These are phyloP conservation scores for Talaromyces sp. DNA, from an alignment of 2,329 filamentous ascomycete species.

Conservation along the genomic window DNA sequence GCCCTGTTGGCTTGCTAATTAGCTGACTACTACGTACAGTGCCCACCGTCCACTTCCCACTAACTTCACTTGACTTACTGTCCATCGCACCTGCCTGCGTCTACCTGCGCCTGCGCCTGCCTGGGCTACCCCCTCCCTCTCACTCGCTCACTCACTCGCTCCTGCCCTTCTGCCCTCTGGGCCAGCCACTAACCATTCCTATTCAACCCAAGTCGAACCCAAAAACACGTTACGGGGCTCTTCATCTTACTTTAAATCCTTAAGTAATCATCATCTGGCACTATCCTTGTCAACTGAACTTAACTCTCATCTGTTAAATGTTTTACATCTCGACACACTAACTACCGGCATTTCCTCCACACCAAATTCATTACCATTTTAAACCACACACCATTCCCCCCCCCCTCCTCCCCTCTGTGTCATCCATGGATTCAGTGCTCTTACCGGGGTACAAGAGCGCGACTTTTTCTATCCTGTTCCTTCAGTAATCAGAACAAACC, in stretches of 20 bases:
- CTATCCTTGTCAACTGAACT: not conserved
- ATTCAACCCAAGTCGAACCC: not conserved
- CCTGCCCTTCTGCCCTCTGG: not conserved
- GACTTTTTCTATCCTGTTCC: constrained; percentile 4
- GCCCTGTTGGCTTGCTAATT: not conserved
- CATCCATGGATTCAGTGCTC: constrained; percentile 13
- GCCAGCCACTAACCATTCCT: not conserved
- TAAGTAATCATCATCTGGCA: constrained; percentile 5
- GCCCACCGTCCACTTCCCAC: not conserved
- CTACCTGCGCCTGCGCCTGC: constrained; percentile 1
- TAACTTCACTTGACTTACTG: too few species aligned
- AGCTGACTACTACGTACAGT: not conserved
- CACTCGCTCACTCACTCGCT: not conserved
- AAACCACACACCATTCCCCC: too few species aligned
- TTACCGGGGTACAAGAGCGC: constrained; percentile 13
- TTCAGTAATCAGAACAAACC: not conserved
- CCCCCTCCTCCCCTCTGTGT: not conserved
- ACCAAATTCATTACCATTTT: not conserved
- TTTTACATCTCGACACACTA: not conserved
- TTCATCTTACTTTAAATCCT: constrained; percentile 8
- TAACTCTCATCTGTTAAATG: not conserved
- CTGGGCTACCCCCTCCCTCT: too few species aligned
- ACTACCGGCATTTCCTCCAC: not conserved
- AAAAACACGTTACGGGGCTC: constrained; percentile 10
- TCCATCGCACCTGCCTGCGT: not conserved